Evolutionary conservation across 2,329 filamentous ascomycete species (phyloP).

Genomic region (Podosphaera leucotricha): DNA sequence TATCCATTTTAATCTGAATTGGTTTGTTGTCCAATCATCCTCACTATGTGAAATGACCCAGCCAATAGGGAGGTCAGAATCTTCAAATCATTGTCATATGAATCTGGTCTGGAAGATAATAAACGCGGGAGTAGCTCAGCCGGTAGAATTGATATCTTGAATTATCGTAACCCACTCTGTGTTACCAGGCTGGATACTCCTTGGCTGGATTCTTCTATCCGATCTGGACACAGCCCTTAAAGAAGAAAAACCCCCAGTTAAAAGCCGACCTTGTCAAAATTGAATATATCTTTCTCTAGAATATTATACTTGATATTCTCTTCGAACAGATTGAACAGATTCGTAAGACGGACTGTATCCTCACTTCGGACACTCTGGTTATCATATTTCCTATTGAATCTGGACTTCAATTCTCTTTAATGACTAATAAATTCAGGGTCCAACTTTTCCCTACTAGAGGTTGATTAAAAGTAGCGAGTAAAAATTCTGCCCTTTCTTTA

Average conservation of each 20-base stretch:
- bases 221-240: conserved; percentile 6
- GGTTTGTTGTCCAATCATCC: background rate
- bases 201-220: conserved; percentile 5
- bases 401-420: background rate
- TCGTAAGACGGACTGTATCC: background rate
- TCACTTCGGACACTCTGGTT: background rate
- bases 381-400: background rate
- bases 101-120: conserved; percentile 1
- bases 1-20: background rate
- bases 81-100: conserved; percentile 1
- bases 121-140: conserved; percentile 7
- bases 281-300: conserved; percentile 3
- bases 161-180: conserved; percentile 12
- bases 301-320: conserved; percentile 7
- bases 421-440: background rate
- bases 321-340: conserved; percentile 5
- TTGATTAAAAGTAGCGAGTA: no score
- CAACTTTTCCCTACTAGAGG: background rate
- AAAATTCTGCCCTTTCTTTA: no score
- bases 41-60: background rate
- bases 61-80: background rate
- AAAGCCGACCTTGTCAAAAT: conserved; percentile 1
- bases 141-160: conserved; percentile 7
- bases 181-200: conserved; percentile 9
- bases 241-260: conserved; percentile 7